Conservation (phyloP, 2,329 filamentous ascomycete genomes). For the Botrytis galanthina region DNA sequence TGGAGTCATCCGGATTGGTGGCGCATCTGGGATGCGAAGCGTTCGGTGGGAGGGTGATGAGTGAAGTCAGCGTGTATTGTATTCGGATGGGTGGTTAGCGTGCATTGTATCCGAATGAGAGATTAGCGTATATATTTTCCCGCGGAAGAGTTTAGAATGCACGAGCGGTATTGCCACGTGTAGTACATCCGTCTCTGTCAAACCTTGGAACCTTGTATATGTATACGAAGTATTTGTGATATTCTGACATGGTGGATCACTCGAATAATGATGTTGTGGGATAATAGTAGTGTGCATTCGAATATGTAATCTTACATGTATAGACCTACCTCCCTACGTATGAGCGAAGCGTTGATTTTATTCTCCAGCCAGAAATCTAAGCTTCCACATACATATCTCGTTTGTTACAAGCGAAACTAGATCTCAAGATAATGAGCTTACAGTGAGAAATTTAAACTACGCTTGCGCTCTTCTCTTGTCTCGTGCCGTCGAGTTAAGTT, state of each 20-base stretch:
- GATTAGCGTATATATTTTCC: background rate
- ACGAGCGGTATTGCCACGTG: background rate
- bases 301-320: background rate
- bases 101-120: background rate
- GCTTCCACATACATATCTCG: no score
- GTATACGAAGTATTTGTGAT: background rate
- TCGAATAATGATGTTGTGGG: background rate
- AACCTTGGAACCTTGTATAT: background rate
- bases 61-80: background rate
- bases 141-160: no score
- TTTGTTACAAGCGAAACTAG: no score
- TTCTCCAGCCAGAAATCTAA: no score
- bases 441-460: no score
- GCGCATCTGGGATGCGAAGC: background rate
- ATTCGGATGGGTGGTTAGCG: background rate
- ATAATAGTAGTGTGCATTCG: background rate
- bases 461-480: background rate
- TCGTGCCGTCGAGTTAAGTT: no score
- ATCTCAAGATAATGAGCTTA: no score
- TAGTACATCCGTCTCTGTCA: background rate
- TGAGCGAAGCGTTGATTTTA: no score
- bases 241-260: fast-evolving
- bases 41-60: background rate
- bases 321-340: no score
- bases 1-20: background rate